Base-by-base conservation (phyloP, 2,329 filamentous ascomycete genomes). In the Thielaviopsis musarum region DNA sequence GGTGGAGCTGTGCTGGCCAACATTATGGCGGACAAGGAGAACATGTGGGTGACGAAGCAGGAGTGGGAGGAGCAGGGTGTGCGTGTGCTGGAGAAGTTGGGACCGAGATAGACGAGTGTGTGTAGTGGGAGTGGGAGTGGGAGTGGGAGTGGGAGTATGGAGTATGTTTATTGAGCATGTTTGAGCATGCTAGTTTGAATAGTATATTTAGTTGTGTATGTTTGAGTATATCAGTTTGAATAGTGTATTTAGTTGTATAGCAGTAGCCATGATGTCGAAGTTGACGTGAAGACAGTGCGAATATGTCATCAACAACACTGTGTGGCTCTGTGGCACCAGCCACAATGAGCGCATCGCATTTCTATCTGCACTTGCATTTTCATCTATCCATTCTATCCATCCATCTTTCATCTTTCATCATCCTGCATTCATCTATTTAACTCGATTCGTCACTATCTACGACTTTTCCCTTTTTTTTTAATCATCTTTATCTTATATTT, bases 21-120 rank as follows among this genome's bases (percentile, higher is more conserved):
- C 71, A 94, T 98, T 72, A 97, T 98, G 87, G 91, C 93, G 53
- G 91, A 97, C 74, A 97, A 96, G 76, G 89, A 96, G 72, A 87
- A 85, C 71, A 97, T 97, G 93, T 98, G 93, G 93, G 91, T 98
- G 68, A 87, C 86, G 66, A 95, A 95, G 78, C 80, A 87, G 68
- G 93, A 98, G 74, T 98, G 93, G 93, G 81, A 93, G 68, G 93
- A 98, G 74, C 86, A 96, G 70, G 93, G 93, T 48, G 70, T 86
- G 45, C 80, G 86, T 61, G 84, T 87, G 62, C 74, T 98, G 69
- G 88, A 94, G 75, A 98, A 97, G 78, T 77, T 98, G 67, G 93
- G 93, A 15, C 88, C 90, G 56, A 84, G 91, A 81, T 93, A 79
- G 69, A 66, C 59, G n/a, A 34, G 54, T 22, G 28, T 26, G 24